phyloP scores from a whole-genome alignment of 2,329 filamentous ascomycete genomes.

The Apiospora aurea region DNA sequence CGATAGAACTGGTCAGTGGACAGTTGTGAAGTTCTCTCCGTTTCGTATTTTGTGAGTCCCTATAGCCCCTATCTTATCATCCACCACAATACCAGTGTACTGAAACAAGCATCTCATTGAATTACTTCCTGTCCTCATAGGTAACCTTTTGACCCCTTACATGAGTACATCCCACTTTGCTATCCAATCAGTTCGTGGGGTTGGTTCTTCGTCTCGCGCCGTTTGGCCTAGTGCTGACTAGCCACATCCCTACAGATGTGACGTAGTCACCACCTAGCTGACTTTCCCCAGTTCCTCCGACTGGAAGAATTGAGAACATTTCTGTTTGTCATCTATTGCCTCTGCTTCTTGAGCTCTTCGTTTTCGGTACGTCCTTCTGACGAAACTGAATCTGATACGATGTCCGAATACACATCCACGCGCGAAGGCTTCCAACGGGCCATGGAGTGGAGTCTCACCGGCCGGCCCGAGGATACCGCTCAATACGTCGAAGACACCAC shows the following conservation, averaged over 20 bases:
- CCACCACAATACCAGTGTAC: too few species aligned
- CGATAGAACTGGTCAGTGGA: too few species aligned
- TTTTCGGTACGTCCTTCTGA: slow-evolving; percentile 9
- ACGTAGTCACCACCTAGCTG: not conserved
- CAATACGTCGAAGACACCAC: slow-evolving; percentile 28
- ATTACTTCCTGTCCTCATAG: not conserved
- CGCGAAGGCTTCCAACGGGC: slow-evolving; percentile 37
- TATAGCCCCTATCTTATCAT: not conserved
- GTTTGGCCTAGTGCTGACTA: not conserved
- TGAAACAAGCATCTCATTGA: not conserved
- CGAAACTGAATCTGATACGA: slow-evolving; percentile 21
- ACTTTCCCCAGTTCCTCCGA: not conserved
- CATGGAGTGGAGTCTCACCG: slow-evolving; percentile 35
- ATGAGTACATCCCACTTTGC: not conserved
- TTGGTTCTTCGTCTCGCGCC: not conserved
- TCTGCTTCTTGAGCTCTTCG: not conserved
- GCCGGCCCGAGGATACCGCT: slow-evolving; percentile 28
- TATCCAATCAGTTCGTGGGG: not conserved
- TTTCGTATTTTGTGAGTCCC: not conserved
- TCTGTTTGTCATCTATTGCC: not conserved
- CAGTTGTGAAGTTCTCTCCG: not conserved
- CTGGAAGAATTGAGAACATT: too few species aligned
- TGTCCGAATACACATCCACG: slow-evolving; percentile 38
- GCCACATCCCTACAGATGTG: not conserved
- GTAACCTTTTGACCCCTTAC: not conserved